Base-by-base conservation (phyloP, 495 filamentous ascomycete genomes). In the Echria macrotheca region DNA sequence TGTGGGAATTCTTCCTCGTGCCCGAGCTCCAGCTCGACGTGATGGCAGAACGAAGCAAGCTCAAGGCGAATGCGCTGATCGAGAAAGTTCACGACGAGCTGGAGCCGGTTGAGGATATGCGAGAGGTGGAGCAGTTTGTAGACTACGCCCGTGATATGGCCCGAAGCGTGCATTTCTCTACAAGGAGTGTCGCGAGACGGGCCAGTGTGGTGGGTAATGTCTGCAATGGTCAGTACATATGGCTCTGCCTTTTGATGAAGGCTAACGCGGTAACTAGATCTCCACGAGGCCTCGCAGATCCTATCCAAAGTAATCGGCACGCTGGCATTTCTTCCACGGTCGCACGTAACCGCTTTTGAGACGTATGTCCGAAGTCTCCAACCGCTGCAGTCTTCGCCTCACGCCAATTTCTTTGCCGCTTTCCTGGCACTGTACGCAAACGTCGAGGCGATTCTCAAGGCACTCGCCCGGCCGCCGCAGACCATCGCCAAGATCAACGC, bases 1-100 rank as follows among this genome's bases (percentile, higher is more conserved):
- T 99, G 5, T 99, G 94, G 94, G 94, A 99, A 57, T 99, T 99
- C 69, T 95, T 99, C 66, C 78, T 99, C 2, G 91, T 97, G 12
- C 94, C 94, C 1, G 94, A 99, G 48, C 77, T 97, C 15, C 89
- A 95, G 57, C 78, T 87, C 3, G 81, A 90, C 12, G 85, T 86
- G 80, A 89, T 97, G 80, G 87, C 84, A 18, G 86, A 95, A 61
- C 79, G 94, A 22, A 93, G 86, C 53, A 82, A 79, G 31, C 79
- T 85, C 44, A 99, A 99, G 66, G 89, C 89, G 3, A 82, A 87
- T 56, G 79, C 82, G 0, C 80, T 91, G 41, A 70, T 74, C 12
- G 94, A 99, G 61, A 89, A 83, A 17, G 81, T 99, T 14, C 76
- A 80, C 45, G 93, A 97, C 21, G 93, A 99, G 57, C 84, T 85